Evolutionary conservation across 2,329 filamentous ascomycete genomes (phyloP).

Genomic region (Macrophomina pseudophaseolina): DNA sequence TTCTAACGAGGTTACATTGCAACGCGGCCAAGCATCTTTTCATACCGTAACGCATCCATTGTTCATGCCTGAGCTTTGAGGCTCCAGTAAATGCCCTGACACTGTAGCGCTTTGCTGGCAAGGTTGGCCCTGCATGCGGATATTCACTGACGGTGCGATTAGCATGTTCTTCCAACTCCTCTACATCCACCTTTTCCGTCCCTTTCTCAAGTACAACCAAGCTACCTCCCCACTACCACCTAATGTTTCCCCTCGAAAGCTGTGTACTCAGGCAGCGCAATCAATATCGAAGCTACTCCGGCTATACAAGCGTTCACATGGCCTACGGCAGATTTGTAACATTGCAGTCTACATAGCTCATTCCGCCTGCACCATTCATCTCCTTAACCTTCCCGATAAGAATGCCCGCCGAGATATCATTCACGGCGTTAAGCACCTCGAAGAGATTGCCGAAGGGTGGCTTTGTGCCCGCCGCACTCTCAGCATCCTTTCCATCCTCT

Average conservation of each 20-base stretch:
- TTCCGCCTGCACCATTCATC: constrained; percentile 90
- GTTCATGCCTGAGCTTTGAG: neutral
- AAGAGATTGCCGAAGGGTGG: constrained; percentile 97
- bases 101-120: neutral
- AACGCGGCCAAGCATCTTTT: neutral
- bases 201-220: constrained; percentile 89
- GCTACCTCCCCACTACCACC: constrained; percentile 79
- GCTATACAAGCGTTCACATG: constrained; percentile 90
- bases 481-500: constrained; percentile 81
- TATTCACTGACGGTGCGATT: constrained; percentile 32
- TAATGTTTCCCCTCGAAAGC: constrained; percentile 86
- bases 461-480: constrained; percentile 84
- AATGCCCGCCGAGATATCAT: constrained; percentile 87
- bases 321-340: constrained; percentile 91
- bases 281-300: constrained; percentile 93
- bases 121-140: neutral
- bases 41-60: neutral
- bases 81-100: neutral
- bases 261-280: constrained; percentile 87
- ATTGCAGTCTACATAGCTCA: constrained; percentile 96
- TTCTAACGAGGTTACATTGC: too few species aligned
- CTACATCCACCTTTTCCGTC: constrained; percentile 93
- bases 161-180: constrained; percentile 98
- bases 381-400: constrained; percentile 92
- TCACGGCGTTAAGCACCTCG: constrained; percentile 87